Evolutionary conservation across 1,284 basidiomycete genomes (phyloP).

Genomic region (Meira nashicola): DNA sequence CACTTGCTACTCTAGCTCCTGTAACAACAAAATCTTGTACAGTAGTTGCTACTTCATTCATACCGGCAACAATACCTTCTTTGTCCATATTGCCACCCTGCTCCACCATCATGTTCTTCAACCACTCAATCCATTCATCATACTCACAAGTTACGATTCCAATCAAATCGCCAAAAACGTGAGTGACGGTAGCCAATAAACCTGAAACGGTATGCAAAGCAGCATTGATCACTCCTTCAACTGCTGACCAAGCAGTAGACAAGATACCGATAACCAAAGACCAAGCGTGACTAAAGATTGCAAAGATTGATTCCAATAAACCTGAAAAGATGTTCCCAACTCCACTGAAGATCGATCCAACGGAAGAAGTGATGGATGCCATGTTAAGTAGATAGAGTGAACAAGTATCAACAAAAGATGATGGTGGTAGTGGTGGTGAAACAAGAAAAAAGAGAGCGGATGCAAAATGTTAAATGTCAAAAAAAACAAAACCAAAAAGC

Average conservation of each 20-base stretch:
- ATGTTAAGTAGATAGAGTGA: slow-evolving; percentile 3
- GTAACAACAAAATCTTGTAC: no score
- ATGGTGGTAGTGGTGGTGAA: no score
- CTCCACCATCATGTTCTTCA: no score
- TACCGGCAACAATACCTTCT: no score
- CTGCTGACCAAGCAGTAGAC: not conserved
- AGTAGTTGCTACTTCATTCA: no score
- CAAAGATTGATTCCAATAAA: slow-evolving; percentile 13
- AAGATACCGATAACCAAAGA: slow-evolving; percentile 1
- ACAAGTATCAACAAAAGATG: no score
- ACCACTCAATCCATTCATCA: not conserved
- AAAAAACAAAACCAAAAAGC: no score
- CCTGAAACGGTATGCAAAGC: not conserved
- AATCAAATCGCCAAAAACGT: slow-evolving; percentile 2
- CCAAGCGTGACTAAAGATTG: slow-evolving; percentile 8
- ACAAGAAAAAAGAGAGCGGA: no score
- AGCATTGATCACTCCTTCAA: not conserved
- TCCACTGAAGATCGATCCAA: slow-evolving; percentile 7
- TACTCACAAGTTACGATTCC: slow-evolving; percentile 5
- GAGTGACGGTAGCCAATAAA: not conserved
- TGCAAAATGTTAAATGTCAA: no score
- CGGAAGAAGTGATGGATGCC: slow-evolving; percentile 13
- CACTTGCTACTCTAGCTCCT: no score
- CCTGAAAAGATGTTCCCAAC: slow-evolving; percentile 10
- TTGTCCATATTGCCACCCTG: no score